A percentile compares a stretch with the other conserved stretches of the same genome.
These are phyloP conservation scores for Xanthoparmelia taractica DNA, from an alignment of 495 filamentous ascomycete species.

Conservation along the genomic window DNA sequence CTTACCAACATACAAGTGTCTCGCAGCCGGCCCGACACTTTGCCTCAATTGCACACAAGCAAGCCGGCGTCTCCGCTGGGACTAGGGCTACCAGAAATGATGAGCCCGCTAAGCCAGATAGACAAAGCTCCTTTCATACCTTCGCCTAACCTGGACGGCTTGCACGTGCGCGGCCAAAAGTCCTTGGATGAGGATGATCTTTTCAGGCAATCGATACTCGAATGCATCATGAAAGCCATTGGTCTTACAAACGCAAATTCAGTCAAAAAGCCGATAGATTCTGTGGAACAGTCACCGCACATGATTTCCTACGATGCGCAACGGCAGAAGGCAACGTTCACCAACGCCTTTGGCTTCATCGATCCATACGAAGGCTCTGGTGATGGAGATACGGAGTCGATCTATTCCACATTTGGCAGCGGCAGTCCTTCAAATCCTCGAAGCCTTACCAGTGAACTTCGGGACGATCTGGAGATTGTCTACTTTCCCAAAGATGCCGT, in stretches of 20 bases:
- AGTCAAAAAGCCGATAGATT: slow-evolving; percentile 55
- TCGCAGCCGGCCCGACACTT: slow-evolving; percentile 34
- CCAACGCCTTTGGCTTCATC: slow-evolving; percentile 90
- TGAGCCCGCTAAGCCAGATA: slow-evolving; percentile 53
- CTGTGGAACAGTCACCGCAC: slow-evolving; percentile 74
- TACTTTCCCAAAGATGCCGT: slow-evolving; percentile 93
- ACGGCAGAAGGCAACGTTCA: slow-evolving; percentile 76
- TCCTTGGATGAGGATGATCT: slow-evolving; percentile 75
- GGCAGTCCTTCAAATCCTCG: slow-evolving; percentile 46
- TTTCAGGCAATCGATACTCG: slow-evolving; percentile 83
- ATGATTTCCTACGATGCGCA: slow-evolving; percentile 79
- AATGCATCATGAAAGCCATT: slow-evolving; percentile 93
- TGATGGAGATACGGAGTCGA: slow-evolving; percentile 82
- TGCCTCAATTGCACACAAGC: slow-evolving; percentile 24
- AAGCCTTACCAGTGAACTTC: slow-evolving; percentile 63
- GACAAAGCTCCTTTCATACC: slow-evolving; percentile 51
- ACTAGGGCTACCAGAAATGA: slow-evolving; percentile 27
- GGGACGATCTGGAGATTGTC: slow-evolving; percentile 93
- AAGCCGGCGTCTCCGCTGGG: slow-evolving; percentile 29
- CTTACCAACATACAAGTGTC: slow-evolving; percentile 71
- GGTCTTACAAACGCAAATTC: slow-evolving; percentile 63
- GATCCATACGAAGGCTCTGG: slow-evolving; percentile 75
- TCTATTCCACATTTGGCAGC: slow-evolving; percentile 58
- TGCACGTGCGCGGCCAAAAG: slow-evolving; percentile 56
- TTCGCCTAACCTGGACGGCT: slow-evolving; percentile 44